Base-by-base conservation (phyloP, 2,329 filamentous ascomycete species). In the Capronia epimyces region DNA sequence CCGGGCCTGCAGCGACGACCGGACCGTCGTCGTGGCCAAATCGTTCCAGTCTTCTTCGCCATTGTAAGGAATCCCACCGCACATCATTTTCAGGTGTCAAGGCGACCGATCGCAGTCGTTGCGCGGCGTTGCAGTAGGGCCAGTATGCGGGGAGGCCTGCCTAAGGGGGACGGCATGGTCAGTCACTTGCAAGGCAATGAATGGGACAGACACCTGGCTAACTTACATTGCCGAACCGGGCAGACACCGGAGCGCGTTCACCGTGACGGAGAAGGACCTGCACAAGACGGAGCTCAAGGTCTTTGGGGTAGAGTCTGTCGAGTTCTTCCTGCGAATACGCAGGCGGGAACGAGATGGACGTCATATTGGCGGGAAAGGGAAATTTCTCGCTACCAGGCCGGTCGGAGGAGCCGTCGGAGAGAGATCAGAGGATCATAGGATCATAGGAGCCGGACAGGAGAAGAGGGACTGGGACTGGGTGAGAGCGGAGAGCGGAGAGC, bases 81-180 rank as follows among this genome's bases (percentile, higher is more conserved):
- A 68, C 73, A 53, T 70, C 68, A 63, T 76, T 76, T 49, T 75
- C 75, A 40, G 71, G 77, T 32, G 71, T 72, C 57, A 81, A 72
- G 20, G 83, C 76, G 53, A 80, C 76, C 52, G 79, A 79, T 21
- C 76, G 80, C 65, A 97, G 78, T 59, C 84, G 83, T 52, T 81
- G 79, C 18, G 86, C 87, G 49, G 84, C 81, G 58, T 80, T 79
- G 71, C 93, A 98, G 71, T 96, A 97, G 1, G 93, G 89, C 93
- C 93, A 98, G 69, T 82, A 76, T 58, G 75, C 66, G 49, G 68
- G 64, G 18, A 78, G 64, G 46, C 75, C 75, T 58, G 75, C 68
- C 75, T 78, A 31, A 39, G 43, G 34, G 62, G 52, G 62, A 62
- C 57, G 62, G 48, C 52, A 45, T 24, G 13, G 43, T 31, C 43